Evolutionary conservation across 2,329 filamentous ascomycete genomes (phyloP).

Genomic region (Fusarium burgessii): DNA sequence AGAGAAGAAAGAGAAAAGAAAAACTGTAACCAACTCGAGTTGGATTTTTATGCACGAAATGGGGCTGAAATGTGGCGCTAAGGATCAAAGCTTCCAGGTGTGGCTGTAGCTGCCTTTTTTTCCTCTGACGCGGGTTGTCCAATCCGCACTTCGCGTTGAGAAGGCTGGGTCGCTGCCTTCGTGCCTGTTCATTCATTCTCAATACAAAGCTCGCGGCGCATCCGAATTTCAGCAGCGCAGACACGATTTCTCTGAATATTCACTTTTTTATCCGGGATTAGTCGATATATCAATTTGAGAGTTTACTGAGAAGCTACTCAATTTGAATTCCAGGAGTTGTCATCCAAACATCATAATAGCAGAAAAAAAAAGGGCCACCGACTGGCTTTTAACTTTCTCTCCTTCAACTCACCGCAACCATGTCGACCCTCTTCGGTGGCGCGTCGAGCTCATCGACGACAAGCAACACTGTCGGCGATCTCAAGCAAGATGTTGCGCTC

Average conservation of each 20-base stretch:
- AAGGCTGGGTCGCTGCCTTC: conserved; percentile 48
- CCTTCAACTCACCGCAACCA: conserved; percentile 51
- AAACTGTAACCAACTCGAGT: conserved; percentile 9
- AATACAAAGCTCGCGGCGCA: conserved; percentile 42
- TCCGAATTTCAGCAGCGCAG: conserved; percentile 12
- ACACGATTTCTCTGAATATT: background rate
- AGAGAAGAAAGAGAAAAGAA: conserved; percentile 47
- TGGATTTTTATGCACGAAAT: conserved; percentile 46
- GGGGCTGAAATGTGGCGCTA: conserved; percentile 35
- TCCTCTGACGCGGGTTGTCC: conserved; percentile 31
- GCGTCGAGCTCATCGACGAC: conserved; percentile 63
- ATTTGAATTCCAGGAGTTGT: background rate
- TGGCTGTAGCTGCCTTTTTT: conserved; percentile 40
- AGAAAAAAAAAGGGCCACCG: conserved; percentile 21
- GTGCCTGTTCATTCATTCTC: conserved; percentile 42
- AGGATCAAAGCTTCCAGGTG: conserved; percentile 29
- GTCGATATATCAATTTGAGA: background rate
- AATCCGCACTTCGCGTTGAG: conserved; percentile 45
- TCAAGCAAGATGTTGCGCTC: conserved; percentile 88
- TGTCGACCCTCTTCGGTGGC: conserved; percentile 74
- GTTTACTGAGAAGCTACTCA: background rate
- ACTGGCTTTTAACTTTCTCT: conserved; percentile 13
- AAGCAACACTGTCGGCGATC: conserved; percentile 85
- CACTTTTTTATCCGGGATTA: background rate
- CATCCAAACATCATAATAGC: background rate